Conservation (phyloP, 495 filamentous ascomycete species). For the Elaphomyces granulatus region DNA sequence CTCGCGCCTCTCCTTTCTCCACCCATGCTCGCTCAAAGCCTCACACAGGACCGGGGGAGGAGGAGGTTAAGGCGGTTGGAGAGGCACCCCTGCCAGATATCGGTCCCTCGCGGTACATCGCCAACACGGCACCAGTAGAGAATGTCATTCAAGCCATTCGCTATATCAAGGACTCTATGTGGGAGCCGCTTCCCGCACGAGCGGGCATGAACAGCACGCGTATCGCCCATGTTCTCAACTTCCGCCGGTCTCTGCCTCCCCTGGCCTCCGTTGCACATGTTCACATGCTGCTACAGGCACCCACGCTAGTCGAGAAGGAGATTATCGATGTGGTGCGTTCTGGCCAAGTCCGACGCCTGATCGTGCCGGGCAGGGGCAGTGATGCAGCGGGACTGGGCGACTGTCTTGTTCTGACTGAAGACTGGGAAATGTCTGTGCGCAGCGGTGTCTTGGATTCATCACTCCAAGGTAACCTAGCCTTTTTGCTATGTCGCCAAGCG, state of each 20-base stretch:
- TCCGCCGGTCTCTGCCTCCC: slow-evolving; percentile 49
- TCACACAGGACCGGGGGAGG: slow-evolving; percentile 19
- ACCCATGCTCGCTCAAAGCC: slow-evolving; percentile 44
- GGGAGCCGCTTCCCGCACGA: slow-evolving; percentile 46
- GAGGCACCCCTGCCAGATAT: slow-evolving; percentile 26
- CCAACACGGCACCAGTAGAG: slow-evolving; percentile 37
- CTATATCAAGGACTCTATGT: slow-evolving; percentile 50
- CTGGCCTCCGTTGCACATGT: slow-evolving; percentile 59
- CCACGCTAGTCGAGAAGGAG: slow-evolving; percentile 61
- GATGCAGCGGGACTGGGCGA: slow-evolving; percentile 51
- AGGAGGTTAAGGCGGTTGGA: slow-evolving; percentile 19
- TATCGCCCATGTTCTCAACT: slow-evolving; percentile 56
- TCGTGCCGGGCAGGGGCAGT: slow-evolving; percentile 48
- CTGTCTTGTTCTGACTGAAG: slow-evolving; percentile 46
- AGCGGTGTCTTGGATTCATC: slow-evolving; percentile 29
- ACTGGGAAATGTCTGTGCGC: slow-evolving; percentile 45
- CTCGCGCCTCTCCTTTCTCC: slow-evolving; percentile 35
- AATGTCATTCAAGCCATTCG: slow-evolving; percentile 51
- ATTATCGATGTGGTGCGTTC: slow-evolving; percentile 45
- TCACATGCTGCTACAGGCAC: slow-evolving; percentile 47
- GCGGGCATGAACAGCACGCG: slow-evolving; percentile 62
- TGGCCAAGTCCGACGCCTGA: slow-evolving; percentile 49
- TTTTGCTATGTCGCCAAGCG: background rate
- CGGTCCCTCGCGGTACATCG: slow-evolving; percentile 24
- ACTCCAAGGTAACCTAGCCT: slow-evolving; percentile 31